Conservation (phyloP, 805 yeast genomes). For the Ogataea paradorogensis region DNA sequence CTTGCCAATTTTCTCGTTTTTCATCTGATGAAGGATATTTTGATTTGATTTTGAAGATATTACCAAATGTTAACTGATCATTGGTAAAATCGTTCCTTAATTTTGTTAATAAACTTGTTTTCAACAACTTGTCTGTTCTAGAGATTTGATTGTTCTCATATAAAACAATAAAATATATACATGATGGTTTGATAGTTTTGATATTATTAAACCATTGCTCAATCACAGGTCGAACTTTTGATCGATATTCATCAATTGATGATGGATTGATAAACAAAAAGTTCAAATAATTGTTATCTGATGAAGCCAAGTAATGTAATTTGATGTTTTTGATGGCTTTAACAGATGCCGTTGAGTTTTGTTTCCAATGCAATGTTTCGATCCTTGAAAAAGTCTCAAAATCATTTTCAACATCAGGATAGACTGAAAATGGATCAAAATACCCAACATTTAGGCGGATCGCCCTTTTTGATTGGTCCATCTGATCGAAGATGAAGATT, state of each 20-base stretch:
- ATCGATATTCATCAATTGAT: conserved; percentile 69
- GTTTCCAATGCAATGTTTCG: conserved; percentile 69
- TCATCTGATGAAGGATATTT: conserved; percentile 35
- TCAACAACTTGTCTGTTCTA: conserved; percentile 27
- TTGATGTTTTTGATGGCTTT: conserved; percentile 62
- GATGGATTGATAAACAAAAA: conserved; percentile 67
- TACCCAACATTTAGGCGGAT: conserved; percentile 46
- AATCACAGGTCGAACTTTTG: conserved; percentile 77
- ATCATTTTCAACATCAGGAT: conserved; percentile 40
- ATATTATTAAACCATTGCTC: conserved; percentile 68
- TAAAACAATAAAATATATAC: conserved; percentile 52
- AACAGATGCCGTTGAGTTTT: conserved; percentile 46
- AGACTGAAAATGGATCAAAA: conserved; percentile 72
- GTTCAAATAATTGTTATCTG: conserved; percentile 43
- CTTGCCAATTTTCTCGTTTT: conserved; percentile 50
- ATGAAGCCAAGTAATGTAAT: conserved; percentile 54
- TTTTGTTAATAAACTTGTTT: conserved; percentile 31
- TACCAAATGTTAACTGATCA: conserved; percentile 28
- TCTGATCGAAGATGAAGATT: neutral
- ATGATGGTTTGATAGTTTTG: conserved; percentile 48
- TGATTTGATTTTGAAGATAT: conserved; percentile 41
- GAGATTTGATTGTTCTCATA: conserved; percentile 34
- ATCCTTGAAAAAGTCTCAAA: conserved; percentile 50
- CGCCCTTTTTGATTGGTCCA: conserved; percentile 5
- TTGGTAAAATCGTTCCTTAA: conserved; percentile 31